Evolutionary conservation across 257 asterid species (phyloP), one percentile per base, ranked within the genome.

Genomic region (Jaltomata sinuosa): DNA sequence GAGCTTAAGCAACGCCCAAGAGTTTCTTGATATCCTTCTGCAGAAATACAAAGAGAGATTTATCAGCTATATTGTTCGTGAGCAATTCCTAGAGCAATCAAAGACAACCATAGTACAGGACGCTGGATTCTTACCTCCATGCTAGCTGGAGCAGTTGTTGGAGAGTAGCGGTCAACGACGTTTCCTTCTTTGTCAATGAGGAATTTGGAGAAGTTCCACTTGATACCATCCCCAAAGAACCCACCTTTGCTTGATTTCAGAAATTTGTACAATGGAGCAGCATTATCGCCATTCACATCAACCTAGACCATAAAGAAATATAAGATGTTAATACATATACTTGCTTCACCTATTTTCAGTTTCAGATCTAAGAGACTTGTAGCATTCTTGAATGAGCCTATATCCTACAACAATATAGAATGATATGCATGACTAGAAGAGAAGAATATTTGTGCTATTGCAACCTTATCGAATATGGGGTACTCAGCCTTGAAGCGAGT

Each of bases 11-110:
- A 32, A 85, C 87, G 82, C 85, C 96, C 83, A 95, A 86, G 55
- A 95, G 98, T 88, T 95, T 93, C 94, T 94, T 94, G 72, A 95
- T 89, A 79, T 94, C 97, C 91, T 94, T 94, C 99, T 95, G 97
- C 93, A 90, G 80, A 83, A 19, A 62, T 50, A 65, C 34, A 47
- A 25, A 21, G 52, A 77, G 40, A 16, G 29, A 0, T 52, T 49
- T 7, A 83, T 31, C 15, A 50, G 47, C 52, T 49, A 9, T 19
- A 8, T 3, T 1, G 14, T 14, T 22, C 11, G 2, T 65, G 47
- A 65, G 42, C 42, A 12, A 40, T 18, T 40, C 11, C 6, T 7
- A 21, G 4, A n/a, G 76, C 3, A 53, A 77, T 9, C 25, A 42
- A 8, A n/a, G 19, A 50, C 11, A 6, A 72, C 3, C 15, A 16